These are phyloP conservation scores for maize (Zea mays) DNA, from an alignment of 176 grass and related monocot genomes.

Conservation along the genomic window Zm-B73-REFERENCE-NAM-5.0 NC_050099.1:155198001-155198500, in stretches of 20 bases:
- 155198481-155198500: background rate
- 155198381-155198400: conserved; percentile 30
- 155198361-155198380: conserved; percentile 10
- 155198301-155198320: conserved; percentile 10
- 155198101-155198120: conserved; percentile 18
- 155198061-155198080: conserved; percentile 27
- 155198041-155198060: conserved; percentile 7
- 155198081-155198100: background rate
- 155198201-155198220: conserved; percentile 16
- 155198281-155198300: conserved; percentile 12
- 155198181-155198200: background rate
- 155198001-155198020: conserved; percentile 34
- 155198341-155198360: too few relatives aligned
- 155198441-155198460: conserved; percentile 26
- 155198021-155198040: conserved; percentile 27
- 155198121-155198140: conserved; percentile 34
- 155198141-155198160: conserved; percentile 21
- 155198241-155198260: background rate
- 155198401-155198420: background rate
- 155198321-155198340: background rate
- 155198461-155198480: conserved; percentile 26
- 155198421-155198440: conserved; percentile 16
- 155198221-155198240: background rate
- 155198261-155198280: conserved; percentile 28
- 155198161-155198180: conserved; percentile 14